Evolutionary conservation across 768 basidiomycete genomes (phyloP), one percentile per base, ranked within the genome.

Genomic region (Mycena albidolilacea): DNA sequence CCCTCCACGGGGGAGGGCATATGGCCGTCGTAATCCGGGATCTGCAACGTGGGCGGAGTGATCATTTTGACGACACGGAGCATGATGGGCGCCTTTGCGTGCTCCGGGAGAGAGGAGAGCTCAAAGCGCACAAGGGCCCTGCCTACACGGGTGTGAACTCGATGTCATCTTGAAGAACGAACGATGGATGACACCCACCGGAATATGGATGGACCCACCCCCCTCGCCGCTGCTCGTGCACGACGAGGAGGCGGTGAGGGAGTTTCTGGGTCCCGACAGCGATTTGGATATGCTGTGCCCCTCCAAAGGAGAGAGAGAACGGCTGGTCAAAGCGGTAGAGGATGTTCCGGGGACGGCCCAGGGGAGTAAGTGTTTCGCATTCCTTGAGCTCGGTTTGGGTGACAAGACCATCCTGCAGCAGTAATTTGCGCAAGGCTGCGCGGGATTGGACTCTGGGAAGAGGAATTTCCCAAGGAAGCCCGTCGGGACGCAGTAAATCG

Each of bases 101-200:
- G 63, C 50, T 68, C n/a, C 12, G 70, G 74, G 11, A 64, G 67
- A 23, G 43, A 38, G 30, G 68, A 66, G 17, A 72, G 38, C 50
- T 72, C 74, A 37, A 72, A 75, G n/a, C 71, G 74, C 43, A 72
- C 67, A 30, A 75, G 43, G 1, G 74, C 74, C 7, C 39, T n/a
- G 6, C 74, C 74, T 75, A 21, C 9, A 7, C 35, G 9, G 35
- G 4, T 5, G 63, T 60, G 30, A 54, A 52, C 61, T 21, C 1
- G 17, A 37, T 12, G 37, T 7, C 14, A 30, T 23, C 1, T 2
- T 30, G 30, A 4, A 15, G 38, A 35, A 15, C 11, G 1, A 17
- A 54, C 30, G 5, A 23, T 5, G 3, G 54, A 17, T 30, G 30
- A 30, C 30, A 35, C 74, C 55, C 17, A 57, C 70, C 71, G 21